phyloP scores from a whole-genome alignment of 768 basidiomycete species.

The Strobilomyces dryophilus region DNA sequence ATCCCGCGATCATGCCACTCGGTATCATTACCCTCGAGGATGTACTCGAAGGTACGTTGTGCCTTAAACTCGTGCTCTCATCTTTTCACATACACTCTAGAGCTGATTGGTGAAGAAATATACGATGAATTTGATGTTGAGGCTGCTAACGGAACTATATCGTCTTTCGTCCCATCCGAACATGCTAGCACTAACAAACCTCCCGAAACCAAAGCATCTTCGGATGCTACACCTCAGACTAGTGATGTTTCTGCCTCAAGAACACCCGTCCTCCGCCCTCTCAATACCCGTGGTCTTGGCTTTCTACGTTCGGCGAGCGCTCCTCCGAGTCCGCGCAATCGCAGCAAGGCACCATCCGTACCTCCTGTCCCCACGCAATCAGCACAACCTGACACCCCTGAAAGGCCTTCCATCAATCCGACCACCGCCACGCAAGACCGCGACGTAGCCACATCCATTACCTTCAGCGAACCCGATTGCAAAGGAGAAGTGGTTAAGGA shows the following conservation, averaged over 20 bases:
- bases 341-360: conserved; percentile 5
- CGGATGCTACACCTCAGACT: conserved; percentile 5
- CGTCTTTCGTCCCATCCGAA: conserved; percentile 36
- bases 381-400: neutral
- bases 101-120: conserved; percentile 90
- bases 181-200: conserved; percentile 31
- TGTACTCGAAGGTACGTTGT: conserved; percentile 70
- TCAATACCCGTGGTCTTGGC: conserved; percentile 42
- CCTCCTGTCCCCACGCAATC: conserved; percentile 4
- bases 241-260: conserved; percentile 11
- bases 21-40: conserved; percentile 94
- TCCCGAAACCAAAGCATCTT: conserved; percentile 16
- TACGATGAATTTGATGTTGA: conserved; percentile 87
- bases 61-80: neutral
- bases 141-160: conserved; percentile 58
- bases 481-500: conserved; percentile 1
- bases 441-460: neutral
- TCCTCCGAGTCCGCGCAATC: conserved; percentile 47
- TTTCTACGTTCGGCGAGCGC: conserved; percentile 57
- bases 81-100: conserved; percentile 34
- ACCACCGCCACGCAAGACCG: neutral
- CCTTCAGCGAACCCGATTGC: conserved; percentile 2
- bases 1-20: conserved; percentile 77
- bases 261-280: conserved; percentile 35
- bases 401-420: neutral